Evolutionary conservation across 495 filamentous ascomycete genomes (phyloP), one percentile per base, ranked within the genome.

Genomic region (Xylaria sp.): DNA sequence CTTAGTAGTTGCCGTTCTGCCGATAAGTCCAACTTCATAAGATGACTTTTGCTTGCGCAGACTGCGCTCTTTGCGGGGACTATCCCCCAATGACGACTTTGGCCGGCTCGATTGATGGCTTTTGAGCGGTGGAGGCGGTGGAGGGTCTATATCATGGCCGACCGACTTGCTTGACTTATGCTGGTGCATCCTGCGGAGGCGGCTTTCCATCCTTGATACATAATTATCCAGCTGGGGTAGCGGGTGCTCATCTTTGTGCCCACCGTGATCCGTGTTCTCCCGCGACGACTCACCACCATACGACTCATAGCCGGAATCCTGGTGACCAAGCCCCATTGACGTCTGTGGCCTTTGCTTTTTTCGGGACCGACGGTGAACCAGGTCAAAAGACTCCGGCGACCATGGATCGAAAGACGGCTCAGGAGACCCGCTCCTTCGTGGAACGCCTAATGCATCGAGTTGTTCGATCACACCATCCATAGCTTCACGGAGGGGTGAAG

Each of bases 401-500:
- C 96, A 99, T 15, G 94, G 92, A 78, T 93, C 90, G 26, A 90
- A 82, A 37, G 87, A 86, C 37, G 79, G 78, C 70, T 90, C 87
- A 19, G 88, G 87, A 24, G 82, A 82, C 24, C 83, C 81, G 31
- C 79, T 80, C 48, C 86, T 83, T 71, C 84, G 83, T 37, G 88
- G 83, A 73, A 92, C 85, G 21, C 90, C 91, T 90, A 99, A 93
- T 72, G 93, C 93, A 78, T 98, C 89, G 63, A 99, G 82, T 41
- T 96, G 97, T 70, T 94, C 94, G 90, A 98, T 98, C 15, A 99
- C 94, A 82, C 97, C 96, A 76, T 98, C 95, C 95, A 98, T 98
- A 0, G 96, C 96, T 78, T 94, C 92, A 61, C 95, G 85, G 2
- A 99, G 80, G 0, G 96, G 97, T 14, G 96, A 97, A 5, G 96